Percentiles rank a stretch among this genome's conserved stretches.
These are phyloP conservation scores for Trifolium fragiferum DNA, from an alignment of 306 rosid species.

Conservation along the genomic window DNA sequence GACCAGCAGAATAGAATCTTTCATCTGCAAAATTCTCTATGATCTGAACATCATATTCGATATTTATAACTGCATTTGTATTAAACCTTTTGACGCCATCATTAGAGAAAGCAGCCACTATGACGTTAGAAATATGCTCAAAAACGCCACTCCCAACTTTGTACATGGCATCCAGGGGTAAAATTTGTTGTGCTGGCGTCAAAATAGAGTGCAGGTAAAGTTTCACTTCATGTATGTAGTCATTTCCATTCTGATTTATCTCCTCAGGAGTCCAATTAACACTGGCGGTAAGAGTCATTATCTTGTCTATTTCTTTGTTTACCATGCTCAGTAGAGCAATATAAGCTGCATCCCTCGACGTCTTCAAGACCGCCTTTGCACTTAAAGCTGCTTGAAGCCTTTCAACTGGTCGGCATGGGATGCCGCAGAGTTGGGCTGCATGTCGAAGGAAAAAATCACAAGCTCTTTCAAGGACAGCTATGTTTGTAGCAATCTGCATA, in stretches of 20 bases:
- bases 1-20: conserved; percentile 69
- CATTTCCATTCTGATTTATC: conserved; percentile 61
- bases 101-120: conserved; percentile 71
- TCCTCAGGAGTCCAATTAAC: conserved; percentile 85
- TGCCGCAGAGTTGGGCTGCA: conserved; percentile 81
- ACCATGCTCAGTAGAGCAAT: conserved; percentile 66
- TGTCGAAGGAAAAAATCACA: conserved; percentile 78
- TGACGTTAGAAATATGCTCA: conserved; percentile 74
- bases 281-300: conserved; percentile 67
- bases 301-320: conserved; percentile 65
- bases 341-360: conserved; percentile 83
- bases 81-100: conserved; percentile 85
- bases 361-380: conserved; percentile 75
- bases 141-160: conserved; percentile 84
- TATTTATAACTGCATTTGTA: conserved; percentile 63
- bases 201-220: conserved; percentile 76
- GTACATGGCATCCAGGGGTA: conserved; percentile 80
- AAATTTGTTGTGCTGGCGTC: conserved; percentile 79
- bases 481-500: conserved; percentile 93
- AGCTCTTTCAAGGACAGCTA: conserved; percentile 84
- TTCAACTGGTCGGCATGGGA: conserved; percentile 65
- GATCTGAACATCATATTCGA: conserved; percentile 64
- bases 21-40: conserved; percentile 89
- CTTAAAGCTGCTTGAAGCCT: conserved; percentile 75
- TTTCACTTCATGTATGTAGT: conserved; percentile 73